phyloP scores from a whole-genome alignment of 768 basidiomycete species.

The Mycena sanguinolenta region DNA sequence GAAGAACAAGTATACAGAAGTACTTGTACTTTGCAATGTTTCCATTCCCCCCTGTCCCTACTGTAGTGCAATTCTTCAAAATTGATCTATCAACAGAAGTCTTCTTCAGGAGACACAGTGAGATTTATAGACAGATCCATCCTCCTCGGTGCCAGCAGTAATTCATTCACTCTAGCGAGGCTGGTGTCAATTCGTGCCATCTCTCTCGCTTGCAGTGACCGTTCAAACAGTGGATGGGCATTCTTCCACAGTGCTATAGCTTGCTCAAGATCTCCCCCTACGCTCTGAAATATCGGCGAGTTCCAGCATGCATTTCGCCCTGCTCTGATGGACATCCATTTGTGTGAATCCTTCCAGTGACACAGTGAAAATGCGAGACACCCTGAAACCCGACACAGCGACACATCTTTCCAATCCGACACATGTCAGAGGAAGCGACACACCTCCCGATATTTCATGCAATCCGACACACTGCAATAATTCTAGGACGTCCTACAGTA shows the following conservation, averaged over 20 bases:
- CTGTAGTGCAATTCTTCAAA: neutral
- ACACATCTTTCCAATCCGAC: too few relatives aligned
- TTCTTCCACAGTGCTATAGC: neutral
- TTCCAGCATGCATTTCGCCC: neutral
- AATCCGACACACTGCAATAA: too few relatives aligned
- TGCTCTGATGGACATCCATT: slow-evolving; percentile 13
- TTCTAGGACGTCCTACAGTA: too few relatives aligned
- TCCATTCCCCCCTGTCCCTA: neutral
- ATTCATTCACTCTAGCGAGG: neutral
- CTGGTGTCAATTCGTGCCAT: neutral
- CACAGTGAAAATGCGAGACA: too few relatives aligned
- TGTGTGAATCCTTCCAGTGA: slow-evolving; percentile 14
- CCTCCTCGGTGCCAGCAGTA: neutral
- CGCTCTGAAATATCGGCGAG: slow-evolving; percentile 1
- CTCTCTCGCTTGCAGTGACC: slow-evolving; percentile 1
- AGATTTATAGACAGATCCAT: too few relatives aligned
- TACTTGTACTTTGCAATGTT: too few relatives aligned
- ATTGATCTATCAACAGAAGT: neutral
- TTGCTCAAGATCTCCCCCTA: neutral
- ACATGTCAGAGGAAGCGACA: too few relatives aligned
- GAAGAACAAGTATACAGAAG: too few relatives aligned
- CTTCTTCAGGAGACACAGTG: too few relatives aligned
- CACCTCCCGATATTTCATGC: too few relatives aligned
- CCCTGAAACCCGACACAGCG: too few relatives aligned
- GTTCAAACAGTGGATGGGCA: neutral